Evolutionary conservation across 2,329 filamentous ascomycete genomes (phyloP).

Genomic region (Coniella lustricola): DNA sequence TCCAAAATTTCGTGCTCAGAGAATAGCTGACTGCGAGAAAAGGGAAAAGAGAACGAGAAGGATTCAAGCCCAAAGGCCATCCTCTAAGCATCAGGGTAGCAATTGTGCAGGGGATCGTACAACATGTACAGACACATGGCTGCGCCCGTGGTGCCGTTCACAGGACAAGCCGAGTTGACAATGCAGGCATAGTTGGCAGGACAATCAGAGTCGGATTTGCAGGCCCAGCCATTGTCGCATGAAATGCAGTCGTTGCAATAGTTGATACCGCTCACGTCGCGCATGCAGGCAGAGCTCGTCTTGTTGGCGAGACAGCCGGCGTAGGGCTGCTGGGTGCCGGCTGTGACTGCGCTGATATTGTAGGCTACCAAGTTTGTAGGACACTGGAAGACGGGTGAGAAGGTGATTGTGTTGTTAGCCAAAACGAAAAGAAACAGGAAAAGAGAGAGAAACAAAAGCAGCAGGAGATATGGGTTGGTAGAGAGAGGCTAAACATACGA

Average conservation of each 20-base stretch:
- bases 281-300: background rate
- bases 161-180: background rate
- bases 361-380: background rate
- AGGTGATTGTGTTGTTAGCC: too few relatives aligned
- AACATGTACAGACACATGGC: slow-evolving; percentile 3
- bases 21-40: too few relatives aligned
- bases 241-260: slow-evolving; percentile 2
- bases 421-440: too few relatives aligned
- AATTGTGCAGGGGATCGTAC: background rate
- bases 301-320: background rate
- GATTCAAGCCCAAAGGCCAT: too few relatives aligned
- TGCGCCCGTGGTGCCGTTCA: background rate
- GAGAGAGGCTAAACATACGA: background rate
- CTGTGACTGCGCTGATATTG: background rate
- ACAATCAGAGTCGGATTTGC: background rate
- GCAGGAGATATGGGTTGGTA: background rate
- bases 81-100: background rate
- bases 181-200: background rate
- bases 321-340: background rate
- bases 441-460: background rate
- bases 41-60: too few relatives aligned
- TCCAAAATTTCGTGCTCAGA: too few relatives aligned
- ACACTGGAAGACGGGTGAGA: background rate
- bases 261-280: background rate
- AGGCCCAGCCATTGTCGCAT: background rate